Evolutionary conservation across 2,329 filamentous ascomycete genomes (phyloP), one percentile per base, ranked within the genome.

Genomic region (Phaeoacremonium minimum): DNA sequence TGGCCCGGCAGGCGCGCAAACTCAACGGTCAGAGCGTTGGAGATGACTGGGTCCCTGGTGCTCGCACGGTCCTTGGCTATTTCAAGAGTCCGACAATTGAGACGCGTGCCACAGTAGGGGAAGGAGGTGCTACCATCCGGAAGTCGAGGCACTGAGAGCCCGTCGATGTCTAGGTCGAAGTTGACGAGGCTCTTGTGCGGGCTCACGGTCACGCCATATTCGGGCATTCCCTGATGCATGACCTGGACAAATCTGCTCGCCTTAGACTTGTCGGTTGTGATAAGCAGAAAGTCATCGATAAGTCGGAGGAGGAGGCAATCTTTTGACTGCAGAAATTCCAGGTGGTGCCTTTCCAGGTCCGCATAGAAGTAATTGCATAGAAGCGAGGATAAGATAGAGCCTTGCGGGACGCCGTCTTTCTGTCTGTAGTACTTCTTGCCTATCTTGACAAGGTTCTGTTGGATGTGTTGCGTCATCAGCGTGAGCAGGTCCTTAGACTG

Each of bases 321-420:
- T 5, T 62, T 54, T 0, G 62, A 52, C 13, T 68, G 49, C 3
- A 93, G 61, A 52, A 96, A 97, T 0, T 52, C 55, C 3, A 97
- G 67, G 12, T 83, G 66, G 17, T 80, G 70, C 6, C 63, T 62
- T 58, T 98, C 93, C 2, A 97, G 75, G 44, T 93, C 81, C 6
- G 87, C 90, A 55, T 98, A 98, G 59, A 97, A 96, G 61, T 95
- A 91, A 61, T 89, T 97, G 69, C 93, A 97, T 5, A 98, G 70
- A 28, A 89, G 70, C 30, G 84, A 86, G 1, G 90, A 96, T 5
- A 98, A 57, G 2, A 96, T 75, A 0, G 90, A 96, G 7, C 93
- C 93, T 58, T 98, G 93, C 0, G 93, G 90, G 28, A 98, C 97
- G 12, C 93, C 93, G 15, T 75, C 68, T 57, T 82, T 91, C 57